A percentile compares a stretch with the other conserved stretches of the same genome.
Conservation (phyloP, 2,329 filamentous ascomycete species). For the Paecilomyces fulvus region DNA sequence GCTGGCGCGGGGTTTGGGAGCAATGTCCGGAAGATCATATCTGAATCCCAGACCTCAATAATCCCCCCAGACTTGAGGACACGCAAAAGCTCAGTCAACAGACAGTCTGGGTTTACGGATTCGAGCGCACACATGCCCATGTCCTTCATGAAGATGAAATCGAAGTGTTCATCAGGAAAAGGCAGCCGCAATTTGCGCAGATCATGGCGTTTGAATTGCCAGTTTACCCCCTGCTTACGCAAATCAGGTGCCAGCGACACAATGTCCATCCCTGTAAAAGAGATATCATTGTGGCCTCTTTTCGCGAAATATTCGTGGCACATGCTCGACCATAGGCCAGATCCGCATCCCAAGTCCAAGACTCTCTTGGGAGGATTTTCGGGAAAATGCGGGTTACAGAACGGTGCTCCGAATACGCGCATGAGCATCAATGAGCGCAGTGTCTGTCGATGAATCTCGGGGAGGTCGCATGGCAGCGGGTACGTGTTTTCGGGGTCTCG, state of each 20-base stretch:
- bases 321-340: constrained; percentile 81
- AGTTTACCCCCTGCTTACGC: constrained; percentile 67
- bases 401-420: constrained; percentile 69
- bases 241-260: constrained; percentile 61
- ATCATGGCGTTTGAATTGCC: constrained; percentile 85
- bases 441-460: constrained; percentile 80
- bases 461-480: constrained; percentile 78
- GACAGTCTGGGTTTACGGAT: constrained; percentile 43
- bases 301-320: constrained; percentile 72
- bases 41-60: constrained; percentile 83
- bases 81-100: constrained; percentile 68
- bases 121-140: constrained; percentile 59
- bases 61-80: constrained; percentile 69
- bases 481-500: constrained; percentile 65
- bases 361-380: constrained; percentile 65
- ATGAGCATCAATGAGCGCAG: constrained; percentile 73
- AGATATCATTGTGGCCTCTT: constrained; percentile 59
- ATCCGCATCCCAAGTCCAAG: constrained; percentile 79
- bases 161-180: constrained; percentile 71
- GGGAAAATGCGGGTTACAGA: constrained; percentile 61
- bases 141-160: constrained; percentile 84
- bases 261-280: constrained; percentile 76
- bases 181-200: constrained; percentile 67
- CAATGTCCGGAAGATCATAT: constrained; percentile 74
- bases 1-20: constrained; percentile 64